Conservation (phyloP, 1,284 basidiomycete species). For the Acaromyces ingoldii region DNA sequence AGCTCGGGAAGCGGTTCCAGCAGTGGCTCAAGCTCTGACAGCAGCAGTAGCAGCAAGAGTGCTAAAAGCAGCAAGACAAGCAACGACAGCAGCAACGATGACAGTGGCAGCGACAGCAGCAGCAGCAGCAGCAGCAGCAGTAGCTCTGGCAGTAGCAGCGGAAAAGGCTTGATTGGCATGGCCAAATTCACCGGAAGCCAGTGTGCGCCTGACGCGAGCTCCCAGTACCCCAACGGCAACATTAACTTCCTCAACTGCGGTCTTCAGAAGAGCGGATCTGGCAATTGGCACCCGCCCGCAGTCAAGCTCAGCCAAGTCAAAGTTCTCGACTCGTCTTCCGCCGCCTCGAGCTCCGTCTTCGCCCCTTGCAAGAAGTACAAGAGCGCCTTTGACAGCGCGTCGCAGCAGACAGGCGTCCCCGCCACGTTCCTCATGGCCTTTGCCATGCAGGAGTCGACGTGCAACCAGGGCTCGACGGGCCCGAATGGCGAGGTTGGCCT, state of each 20-base stretch:
- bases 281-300: slow-evolving; percentile 32
- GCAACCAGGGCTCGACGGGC: slow-evolving; percentile 29
- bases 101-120: neutral
- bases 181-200: slow-evolving; percentile 4
- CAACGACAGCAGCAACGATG: neutral
- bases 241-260: slow-evolving; percentile 40
- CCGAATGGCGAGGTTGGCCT: slow-evolving; percentile 38
- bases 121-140: neutral
- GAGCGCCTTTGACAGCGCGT: slow-evolving; percentile 28
- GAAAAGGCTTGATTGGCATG: slow-evolving; percentile 8
- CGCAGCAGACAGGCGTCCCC: slow-evolving; percentile 21
- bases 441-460: slow-evolving; percentile 40
- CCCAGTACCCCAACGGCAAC: slow-evolving; percentile 29
- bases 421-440: slow-evolving; percentile 36
- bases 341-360: slow-evolving; percentile 21
- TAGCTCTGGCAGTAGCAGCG: neutral
- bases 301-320: slow-evolving; percentile 27
- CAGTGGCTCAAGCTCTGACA: neutral
- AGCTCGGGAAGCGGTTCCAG: slow-evolving; percentile 5
- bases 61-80: no score
- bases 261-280: slow-evolving; percentile 15
- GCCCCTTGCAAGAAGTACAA: slow-evolving; percentile 24
- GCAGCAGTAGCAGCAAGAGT: neutral
- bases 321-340: slow-evolving; percentile 18
- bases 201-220: slow-evolving; percentile 13